These are phyloP conservation scores for Xylariaceae sp. DNA, from an alignment of 2,329 filamentous ascomycete genomes.

Conservation along the genomic window DNA sequence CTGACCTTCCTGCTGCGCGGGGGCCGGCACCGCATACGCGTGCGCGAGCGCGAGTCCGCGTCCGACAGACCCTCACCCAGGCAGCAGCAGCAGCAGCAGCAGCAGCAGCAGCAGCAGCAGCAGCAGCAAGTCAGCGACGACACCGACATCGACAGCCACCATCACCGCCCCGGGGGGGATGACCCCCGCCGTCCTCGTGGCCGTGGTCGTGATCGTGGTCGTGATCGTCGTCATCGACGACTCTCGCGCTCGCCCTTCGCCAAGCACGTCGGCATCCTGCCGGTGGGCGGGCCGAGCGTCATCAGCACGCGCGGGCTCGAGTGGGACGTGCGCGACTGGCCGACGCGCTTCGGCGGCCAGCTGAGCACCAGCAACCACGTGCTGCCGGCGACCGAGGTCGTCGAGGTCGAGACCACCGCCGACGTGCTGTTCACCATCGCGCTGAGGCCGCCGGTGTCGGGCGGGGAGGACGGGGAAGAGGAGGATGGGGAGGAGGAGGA, in stretches of 20 bases:
- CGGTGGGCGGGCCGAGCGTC: conserved; percentile 67
- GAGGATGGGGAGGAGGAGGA: too few relatives aligned
- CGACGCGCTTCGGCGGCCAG: conserved; percentile 64
- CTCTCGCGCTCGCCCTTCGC: conserved; percentile 47
- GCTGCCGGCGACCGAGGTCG: conserved; percentile 45
- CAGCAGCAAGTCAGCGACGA: too few relatives aligned
- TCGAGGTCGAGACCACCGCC: conserved; percentile 55
- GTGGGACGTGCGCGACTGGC: conserved; percentile 85
- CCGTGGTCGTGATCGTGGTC: too few relatives aligned
- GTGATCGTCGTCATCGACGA: background rate
- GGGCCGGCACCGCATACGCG: conserved; percentile 55
- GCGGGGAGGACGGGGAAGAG: too few relatives aligned
- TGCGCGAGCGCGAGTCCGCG: conserved; percentile 35
- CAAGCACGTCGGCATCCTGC: conserved; percentile 79
- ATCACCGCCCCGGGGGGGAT: too few relatives aligned
- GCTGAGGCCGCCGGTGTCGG: conserved; percentile 34
- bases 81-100: too few relatives aligned
- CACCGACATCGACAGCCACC: too few relatives aligned
- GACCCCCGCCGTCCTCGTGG: too few relatives aligned
- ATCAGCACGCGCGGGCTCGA: conserved; percentile 76
- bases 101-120: too few relatives aligned
- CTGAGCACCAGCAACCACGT: conserved; percentile 80
- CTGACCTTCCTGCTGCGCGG: conserved; percentile 72
- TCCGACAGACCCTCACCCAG: too few relatives aligned
- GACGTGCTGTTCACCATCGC: conserved; percentile 72